A percentile compares a stretch with the other conserved stretches of the same genome.
Evolutionary conservation across 148 eudicot genomes (phyloP).

Genomic region (Amaranthus hypochondriacus): DNA sequence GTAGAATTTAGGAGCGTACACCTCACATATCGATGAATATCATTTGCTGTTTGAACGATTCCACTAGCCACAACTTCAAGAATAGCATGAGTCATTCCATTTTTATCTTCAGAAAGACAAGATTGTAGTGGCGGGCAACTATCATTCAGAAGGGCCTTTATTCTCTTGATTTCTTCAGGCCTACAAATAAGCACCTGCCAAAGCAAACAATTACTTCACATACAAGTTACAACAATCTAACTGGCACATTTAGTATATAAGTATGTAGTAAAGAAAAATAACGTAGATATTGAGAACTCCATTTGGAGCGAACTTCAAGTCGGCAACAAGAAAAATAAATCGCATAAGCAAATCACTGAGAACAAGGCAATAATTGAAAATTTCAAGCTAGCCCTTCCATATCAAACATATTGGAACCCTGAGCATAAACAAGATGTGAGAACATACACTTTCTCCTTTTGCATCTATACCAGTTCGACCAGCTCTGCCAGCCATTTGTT

Average conservation of each 20-base stretch:
- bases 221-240: not conserved
- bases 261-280: not conserved
- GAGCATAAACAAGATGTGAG: constrained; percentile 1
- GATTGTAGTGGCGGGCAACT: constrained; percentile 90
- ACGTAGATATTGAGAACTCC: not conserved
- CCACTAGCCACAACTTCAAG: constrained; percentile 98
- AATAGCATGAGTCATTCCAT: constrained; percentile 99
- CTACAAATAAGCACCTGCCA: constrained; percentile 84
- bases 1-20: constrained; percentile 97
- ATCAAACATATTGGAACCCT: not conserved
- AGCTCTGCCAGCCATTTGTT: constrained; percentile 98
- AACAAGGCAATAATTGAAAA: not conserved
- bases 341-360: not conserved
- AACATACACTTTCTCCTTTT: constrained; percentile 98
- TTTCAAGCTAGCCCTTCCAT: too few relatives aligned
- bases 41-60: constrained; percentile 92
- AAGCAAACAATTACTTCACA: constrained; percentile 4
- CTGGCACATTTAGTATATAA: not conserved
- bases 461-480: constrained; percentile 99
- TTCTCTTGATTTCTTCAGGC: constrained; percentile 79
- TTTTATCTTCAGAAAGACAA: constrained; percentile 98
- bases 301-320: not conserved
- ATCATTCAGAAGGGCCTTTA: constrained; percentile 69
- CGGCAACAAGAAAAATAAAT: not conserved
- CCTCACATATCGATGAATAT: constrained; percentile 93